These are phyloP conservation scores for Suillus fuscotomentosus DNA, from an alignment of 768 basidiomycete genomes.

Conservation along the genomic window DNA sequence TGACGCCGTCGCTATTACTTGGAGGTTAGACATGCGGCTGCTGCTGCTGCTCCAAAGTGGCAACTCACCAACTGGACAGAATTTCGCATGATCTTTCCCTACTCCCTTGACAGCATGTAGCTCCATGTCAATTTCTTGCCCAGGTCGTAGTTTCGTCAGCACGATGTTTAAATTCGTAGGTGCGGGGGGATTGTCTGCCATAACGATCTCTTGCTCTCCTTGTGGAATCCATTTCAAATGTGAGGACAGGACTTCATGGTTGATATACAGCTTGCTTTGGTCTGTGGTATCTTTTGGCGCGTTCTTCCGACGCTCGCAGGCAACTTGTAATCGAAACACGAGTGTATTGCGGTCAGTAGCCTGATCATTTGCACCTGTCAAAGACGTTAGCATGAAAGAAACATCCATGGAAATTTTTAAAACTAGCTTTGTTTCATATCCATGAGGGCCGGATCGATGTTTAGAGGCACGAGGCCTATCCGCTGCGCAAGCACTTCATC, in stretches of 20 bases:
- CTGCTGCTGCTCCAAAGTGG: not conserved
- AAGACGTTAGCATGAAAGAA: not conserved
- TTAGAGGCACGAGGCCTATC: conserved; percentile 88
- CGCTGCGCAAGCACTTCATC: conserved; percentile 94
- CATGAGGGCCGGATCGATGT: conserved; percentile 77
- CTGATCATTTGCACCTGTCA: conserved; percentile 43
- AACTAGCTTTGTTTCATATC: conserved; percentile 48
- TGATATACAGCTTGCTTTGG: conserved; percentile 64
- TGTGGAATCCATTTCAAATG: conserved; percentile 77
- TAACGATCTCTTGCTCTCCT: conserved; percentile 72
- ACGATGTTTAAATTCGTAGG: conserved; percentile 83
- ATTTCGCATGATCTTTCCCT: conserved; percentile 96
- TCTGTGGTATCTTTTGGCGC: conserved; percentile 52
- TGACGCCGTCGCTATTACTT: conserved; percentile 78
- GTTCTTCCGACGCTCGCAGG: conserved; percentile 61
- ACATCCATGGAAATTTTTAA: not conserved
- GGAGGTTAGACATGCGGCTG: not conserved
- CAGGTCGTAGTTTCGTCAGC: conserved; percentile 87
- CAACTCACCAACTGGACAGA: conserved; percentile 83
- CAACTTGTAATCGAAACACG: conserved; percentile 74
- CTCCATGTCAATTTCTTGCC: conserved; percentile 83
- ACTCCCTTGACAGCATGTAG: conserved; percentile 91
- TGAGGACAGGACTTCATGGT: conserved; percentile 65
- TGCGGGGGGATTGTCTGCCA: conserved; percentile 51
- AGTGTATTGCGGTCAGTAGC: conserved; percentile 90